Conservation (phyloP, 2,329 filamentous ascomycete genomes). For the Talaromyces rugulosus region DNA sequence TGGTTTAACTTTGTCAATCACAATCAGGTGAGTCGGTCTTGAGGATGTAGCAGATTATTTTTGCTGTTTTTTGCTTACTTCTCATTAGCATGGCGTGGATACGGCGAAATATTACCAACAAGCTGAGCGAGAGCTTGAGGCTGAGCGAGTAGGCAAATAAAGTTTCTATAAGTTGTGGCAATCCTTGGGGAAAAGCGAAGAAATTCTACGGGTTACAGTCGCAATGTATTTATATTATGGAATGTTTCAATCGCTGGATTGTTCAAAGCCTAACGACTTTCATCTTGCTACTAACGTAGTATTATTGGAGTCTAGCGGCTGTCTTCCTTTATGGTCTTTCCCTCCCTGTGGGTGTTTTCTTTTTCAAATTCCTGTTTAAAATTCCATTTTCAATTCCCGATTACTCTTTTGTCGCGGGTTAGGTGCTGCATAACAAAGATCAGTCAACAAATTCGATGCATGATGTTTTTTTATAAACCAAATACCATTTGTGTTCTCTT, state of each 20-base stretch:
- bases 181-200: not conserved
- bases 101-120: conserved; percentile 98
- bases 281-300: not conserved
- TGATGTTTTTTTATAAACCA: not conserved
- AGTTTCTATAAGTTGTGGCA: conserved; percentile 2
- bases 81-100: conserved; percentile 79
- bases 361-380: conserved; percentile 1
- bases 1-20: conserved; percentile 99
- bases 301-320: not conserved
- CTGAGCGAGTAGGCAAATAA: conserved; percentile 53
- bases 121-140: conserved; percentile 88
- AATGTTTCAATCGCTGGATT: not conserved
- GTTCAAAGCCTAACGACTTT: not conserved
- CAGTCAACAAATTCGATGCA: not conserved
- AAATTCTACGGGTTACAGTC: not conserved
- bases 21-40: conserved; percentile 52
- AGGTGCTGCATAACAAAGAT: conserved; percentile 45
- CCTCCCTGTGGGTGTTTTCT: not conserved
- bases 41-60: not conserved
- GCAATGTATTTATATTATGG: not conserved
- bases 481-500: conserved; percentile 88
- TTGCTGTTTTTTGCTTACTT: not conserved
- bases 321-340: not conserved
- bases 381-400: conserved; percentile 51
- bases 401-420: conserved; percentile 63